Conservation (phyloP, 2,329 filamentous ascomycete genomes). For the Penicillium sp. region DNA sequence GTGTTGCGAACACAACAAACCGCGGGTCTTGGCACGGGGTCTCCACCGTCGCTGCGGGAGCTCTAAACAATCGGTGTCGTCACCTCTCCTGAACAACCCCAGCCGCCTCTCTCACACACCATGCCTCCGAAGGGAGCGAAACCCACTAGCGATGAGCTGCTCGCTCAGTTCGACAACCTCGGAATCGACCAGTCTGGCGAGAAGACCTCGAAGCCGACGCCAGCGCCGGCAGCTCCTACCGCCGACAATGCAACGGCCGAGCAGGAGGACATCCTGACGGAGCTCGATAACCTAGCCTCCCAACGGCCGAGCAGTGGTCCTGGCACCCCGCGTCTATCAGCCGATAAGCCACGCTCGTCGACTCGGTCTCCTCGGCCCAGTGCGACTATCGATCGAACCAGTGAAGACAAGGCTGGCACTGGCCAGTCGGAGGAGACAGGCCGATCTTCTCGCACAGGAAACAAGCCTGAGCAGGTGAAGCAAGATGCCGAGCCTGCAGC, state of each 20-base stretch:
- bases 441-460: constrained; percentile 66
- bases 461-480: constrained; percentile 58
- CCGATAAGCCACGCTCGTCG: constrained; percentile 51
- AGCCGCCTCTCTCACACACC: constrained; percentile 11
- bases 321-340: constrained; percentile 70
- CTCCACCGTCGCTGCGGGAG: constrained; percentile 23
- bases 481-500: constrained; percentile 44
- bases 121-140: constrained; percentile 41
- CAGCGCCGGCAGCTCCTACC: too few relatives aligned
- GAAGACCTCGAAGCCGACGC: constrained; percentile 30
- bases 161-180: constrained; percentile 51
- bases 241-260: constrained; percentile 42
- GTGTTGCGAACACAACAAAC: background rate
- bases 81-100: constrained; percentile 22
- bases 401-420: constrained; percentile 60
- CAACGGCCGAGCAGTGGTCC: constrained; percentile 69
- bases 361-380: constrained; percentile 53
- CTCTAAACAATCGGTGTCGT: constrained; percentile 26
- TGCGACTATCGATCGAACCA: constrained; percentile 53
- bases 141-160: constrained; percentile 49
- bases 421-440: constrained; percentile 78
- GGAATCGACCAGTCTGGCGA: constrained; percentile 36
- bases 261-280: constrained; percentile 73
- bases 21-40: constrained; percentile 23
- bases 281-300: constrained; percentile 75